phyloP scores from a whole-genome alignment of 2,329 filamentous ascomycete genomes.

The Exophiala xenobiotica region DNA sequence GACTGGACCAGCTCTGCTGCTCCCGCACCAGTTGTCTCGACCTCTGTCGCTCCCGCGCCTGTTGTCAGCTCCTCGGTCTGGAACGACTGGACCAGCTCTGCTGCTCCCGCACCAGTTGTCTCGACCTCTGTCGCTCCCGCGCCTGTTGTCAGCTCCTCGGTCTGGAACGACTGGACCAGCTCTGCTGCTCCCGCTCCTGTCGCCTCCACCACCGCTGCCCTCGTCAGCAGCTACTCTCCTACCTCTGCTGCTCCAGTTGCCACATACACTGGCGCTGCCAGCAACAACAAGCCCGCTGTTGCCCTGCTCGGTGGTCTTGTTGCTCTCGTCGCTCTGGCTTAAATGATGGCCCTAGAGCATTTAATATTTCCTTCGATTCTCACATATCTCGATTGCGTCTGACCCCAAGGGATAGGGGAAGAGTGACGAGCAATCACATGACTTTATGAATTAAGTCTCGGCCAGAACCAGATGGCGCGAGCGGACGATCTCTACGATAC shows the following conservation, averaged over 20 bases:
- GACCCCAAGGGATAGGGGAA: neutral
- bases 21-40: conserved; percentile 6
- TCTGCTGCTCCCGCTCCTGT: conserved; percentile 5
- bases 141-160: conserved; percentile 1
- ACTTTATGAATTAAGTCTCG: conserved; percentile 9
- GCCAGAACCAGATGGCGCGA: conserved; percentile 7
- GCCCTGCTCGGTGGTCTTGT: conserved; percentile 24
- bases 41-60: neutral
- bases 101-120: neutral
- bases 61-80: conserved; percentile 4
- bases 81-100: conserved; percentile 6
- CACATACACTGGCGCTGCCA: conserved; percentile 25
- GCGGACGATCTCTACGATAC: conserved; percentile 12
- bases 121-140: conserved; percentile 1
- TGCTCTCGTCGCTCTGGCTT: conserved; percentile 26
- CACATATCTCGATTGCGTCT: neutral
- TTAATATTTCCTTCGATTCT: conserved; percentile 9
- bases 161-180: neutral
- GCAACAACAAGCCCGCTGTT: conserved; percentile 29
- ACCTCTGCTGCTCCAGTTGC: conserved; percentile 16
- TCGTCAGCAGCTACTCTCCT: conserved; percentile 10
- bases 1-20: conserved; percentile 7
- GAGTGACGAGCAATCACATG: neutral
- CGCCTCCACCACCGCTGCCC: conserved; percentile 7
- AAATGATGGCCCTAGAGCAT: conserved; percentile 3